phyloP scores from a whole-genome alignment of 805 yeast genomes.

The Scheffersomyces spartinae region DNA sequence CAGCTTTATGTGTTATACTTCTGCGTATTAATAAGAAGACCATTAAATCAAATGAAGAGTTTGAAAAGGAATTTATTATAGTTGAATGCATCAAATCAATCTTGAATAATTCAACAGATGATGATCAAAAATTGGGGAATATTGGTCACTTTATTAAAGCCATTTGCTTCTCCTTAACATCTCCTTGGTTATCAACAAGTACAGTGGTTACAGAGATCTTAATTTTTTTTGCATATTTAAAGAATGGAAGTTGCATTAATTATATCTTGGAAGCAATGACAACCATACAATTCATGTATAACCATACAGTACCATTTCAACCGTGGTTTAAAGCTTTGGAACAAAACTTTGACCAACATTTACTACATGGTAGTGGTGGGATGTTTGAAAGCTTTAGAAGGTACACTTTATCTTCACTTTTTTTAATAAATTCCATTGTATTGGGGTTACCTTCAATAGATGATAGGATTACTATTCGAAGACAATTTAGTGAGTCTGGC shows the following conservation, averaged over 20 bases:
- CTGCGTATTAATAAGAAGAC: conserved; percentile 27
- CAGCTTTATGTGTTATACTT: conserved; percentile 28
- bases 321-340: conserved; percentile 31
- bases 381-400: conserved; percentile 12
- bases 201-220: conserved; percentile 29
- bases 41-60: conserved; percentile 33
- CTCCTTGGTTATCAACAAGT: conserved; percentile 29
- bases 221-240: conserved; percentile 20
- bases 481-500: conserved; percentile 26
- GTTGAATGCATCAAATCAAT: conserved; percentile 27
- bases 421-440: conserved; percentile 23
- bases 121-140: neutral
- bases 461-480: conserved; percentile 17
- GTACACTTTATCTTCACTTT: conserved; percentile 24
- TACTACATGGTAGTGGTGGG: neutral
- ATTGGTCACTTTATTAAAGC: conserved; percentile 20
- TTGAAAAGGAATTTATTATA: conserved; percentile 26
- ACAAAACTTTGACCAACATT: conserved; percentile 14
- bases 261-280: conserved; percentile 20
- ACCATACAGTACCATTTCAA: conserved; percentile 24
- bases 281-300: conserved; percentile 21
- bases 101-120: conserved; percentile 12
- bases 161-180: conserved; percentile 24
- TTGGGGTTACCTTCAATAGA: conserved; percentile 15
- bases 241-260: conserved; percentile 13